A percentile compares a stretch with the other conserved stretches of the same genome.
Evolutionary conservation across 2,329 filamentous ascomycete species (phyloP).

Genomic region (Emericellopsis atlantica): DNA sequence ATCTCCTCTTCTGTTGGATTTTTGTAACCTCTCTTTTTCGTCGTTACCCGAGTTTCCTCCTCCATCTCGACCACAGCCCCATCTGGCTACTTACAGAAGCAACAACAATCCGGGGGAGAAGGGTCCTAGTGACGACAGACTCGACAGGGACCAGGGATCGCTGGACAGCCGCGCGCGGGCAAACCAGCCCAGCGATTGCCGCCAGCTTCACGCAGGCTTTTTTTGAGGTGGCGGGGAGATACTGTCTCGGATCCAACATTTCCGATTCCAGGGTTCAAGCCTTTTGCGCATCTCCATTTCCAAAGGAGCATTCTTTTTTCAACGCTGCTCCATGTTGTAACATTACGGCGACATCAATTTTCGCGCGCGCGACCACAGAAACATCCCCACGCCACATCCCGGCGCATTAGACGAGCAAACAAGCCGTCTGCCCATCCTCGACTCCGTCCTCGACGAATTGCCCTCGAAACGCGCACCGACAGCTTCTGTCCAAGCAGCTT

Average conservation of each 20-base stretch:
- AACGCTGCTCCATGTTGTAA: background rate
- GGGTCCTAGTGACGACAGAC: conserved; percentile 1
- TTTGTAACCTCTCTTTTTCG: no score
- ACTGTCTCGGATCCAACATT: background rate
- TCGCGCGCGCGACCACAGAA: background rate
- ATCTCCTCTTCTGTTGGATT: no score
- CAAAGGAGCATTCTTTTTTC: background rate
- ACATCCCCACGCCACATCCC: conserved; percentile 1
- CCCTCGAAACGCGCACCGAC: background rate
- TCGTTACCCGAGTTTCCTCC: no score
- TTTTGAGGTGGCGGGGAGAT: background rate
- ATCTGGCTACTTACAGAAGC: no score
- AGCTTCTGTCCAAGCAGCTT: conserved; percentile 19
- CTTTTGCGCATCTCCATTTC: background rate
- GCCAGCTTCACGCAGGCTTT: background rate
- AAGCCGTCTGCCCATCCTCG: background rate
- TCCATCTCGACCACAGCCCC: no score
- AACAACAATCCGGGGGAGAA: background rate
- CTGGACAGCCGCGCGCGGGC: background rate
- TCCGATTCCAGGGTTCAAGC: no score
- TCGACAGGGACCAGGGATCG: conserved; percentile 1
- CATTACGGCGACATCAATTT: background rate
- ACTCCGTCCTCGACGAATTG: background rate
- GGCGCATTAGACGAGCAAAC: background rate
- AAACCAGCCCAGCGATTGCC: background rate